Base-by-base conservation (phyloP, 2,329 filamentous ascomycete genomes). In the Torrubiella hemipterigena region DNA sequence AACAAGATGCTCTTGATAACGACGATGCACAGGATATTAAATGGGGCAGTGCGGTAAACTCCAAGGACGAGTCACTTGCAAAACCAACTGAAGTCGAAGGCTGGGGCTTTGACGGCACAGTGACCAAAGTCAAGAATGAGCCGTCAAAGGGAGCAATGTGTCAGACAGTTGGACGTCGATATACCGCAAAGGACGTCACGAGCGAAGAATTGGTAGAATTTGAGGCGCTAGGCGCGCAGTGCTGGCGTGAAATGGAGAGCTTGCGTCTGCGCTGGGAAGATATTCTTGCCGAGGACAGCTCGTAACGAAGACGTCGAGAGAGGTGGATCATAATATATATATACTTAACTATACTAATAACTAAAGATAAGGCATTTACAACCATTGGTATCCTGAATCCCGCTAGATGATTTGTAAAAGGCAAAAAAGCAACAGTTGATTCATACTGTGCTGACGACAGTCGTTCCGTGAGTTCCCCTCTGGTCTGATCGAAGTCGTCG, bases 31-130 rank as follows among this genome's bases (percentile, higher is more conserved):
- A 76, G 63, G 50, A 69, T 55, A 30, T 62, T 34, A 96, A 96
- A 59, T 96, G 89, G 89, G 89, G 89, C 3, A 81, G 80, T 18
- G n/a, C n/a, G n/a, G n/a, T n/a, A n/a, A n/a, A n/a, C n/a, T 70
- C 73, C n/a, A 69, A 69, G 7, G 69, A 78, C 40, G 52, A 68
- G 9, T 52, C 57, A 33, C 76, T 79, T 0, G 57, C 65, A 14
- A 80, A 78, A 54, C 73, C 74, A 45, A 93, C 86, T 2, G 84
- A 94, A 53, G 78, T 93, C 4, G 76, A 83, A 26, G 83, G 85
- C 7, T 95, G 87, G 86, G 87, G 85, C 0, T 79, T 76, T 55
- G 61, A 73, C 40, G 77, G 80, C 33, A 59, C 55, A 8, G 59
- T 65, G n/a, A 64, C 66, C 39, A 54, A 59, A 39, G 58, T 63